Base-by-base conservation (phyloP, 495 filamentous ascomycete genomes). In the Tuber magnatum region DNA sequence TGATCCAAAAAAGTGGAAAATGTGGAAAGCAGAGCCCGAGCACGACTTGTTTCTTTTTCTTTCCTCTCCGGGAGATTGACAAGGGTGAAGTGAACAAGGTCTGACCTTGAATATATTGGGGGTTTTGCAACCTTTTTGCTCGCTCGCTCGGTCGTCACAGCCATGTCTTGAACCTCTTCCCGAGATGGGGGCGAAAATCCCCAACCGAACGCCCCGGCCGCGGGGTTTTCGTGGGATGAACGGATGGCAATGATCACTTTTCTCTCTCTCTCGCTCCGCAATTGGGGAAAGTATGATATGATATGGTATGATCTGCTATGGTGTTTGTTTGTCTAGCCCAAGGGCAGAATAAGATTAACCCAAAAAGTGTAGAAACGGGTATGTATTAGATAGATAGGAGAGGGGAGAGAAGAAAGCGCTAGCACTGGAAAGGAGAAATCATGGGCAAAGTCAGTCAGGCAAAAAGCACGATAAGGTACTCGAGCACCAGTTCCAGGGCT, bases 1-100 rank as follows among this genome's bases (percentile, higher is more conserved):
- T 79, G 77, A 79, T 79, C 77, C 76, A 79, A 79, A 79, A 79
- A 79, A 73, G 77, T 73, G 71, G 42, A 20, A 61, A 75, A 79
- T 79, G 73, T 79, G 70, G 72, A 79, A 79, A 79, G 78, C 70
- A 41, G 73, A 35, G 69, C 43, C 77, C 75, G 77, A 79, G 77
- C 77, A 75, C 76, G 44, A 78, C 78, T 28, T 18, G 14, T 32
- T 61, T 28, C 10, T 8, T 12, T 44, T 24, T 4, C 7, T 56
- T 28, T 28, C 12, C 14, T 6, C 22, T 65, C 35, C 14, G 56
- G 56, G 56, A 75, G 76, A 76, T 69, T 69, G 68, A 24, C 76
- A 24, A 78, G 46, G 75, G 73, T 71, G 18, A 78, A 44, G 70
- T 75, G 61, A 79, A 75, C 77, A 79, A 48, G 77, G 77, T 70